A percentile compares a stretch with the other conserved stretches of the same genome.
These are phyloP conservation scores for Cornus controversa DNA, from an alignment of 148 eudicot species.

Conservation along the genomic window DNA sequence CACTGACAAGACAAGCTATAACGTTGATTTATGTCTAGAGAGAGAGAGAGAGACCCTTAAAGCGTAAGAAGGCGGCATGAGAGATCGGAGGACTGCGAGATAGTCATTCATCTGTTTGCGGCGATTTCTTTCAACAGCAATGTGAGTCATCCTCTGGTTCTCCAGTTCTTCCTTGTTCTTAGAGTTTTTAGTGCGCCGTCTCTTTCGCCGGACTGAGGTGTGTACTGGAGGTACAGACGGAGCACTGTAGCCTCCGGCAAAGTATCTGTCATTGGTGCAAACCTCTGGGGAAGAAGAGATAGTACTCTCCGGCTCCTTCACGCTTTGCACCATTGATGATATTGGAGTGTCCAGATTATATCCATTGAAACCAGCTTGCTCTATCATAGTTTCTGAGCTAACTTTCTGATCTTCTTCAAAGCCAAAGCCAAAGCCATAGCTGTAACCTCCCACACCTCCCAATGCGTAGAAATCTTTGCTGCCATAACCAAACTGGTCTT, in stretches of 20 bases:
- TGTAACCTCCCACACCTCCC: not conserved
- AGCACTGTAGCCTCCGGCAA: not conserved
- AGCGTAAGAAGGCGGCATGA: constrained; percentile 61
- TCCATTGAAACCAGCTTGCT: not conserved
- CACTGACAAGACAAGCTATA: no score
- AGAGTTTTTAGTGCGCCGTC: constrained; percentile 22
- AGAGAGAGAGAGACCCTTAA: constrained; percentile 35
- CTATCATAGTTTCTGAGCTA: not conserved
- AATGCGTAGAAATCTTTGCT: constrained; percentile 17
- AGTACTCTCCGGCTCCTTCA: not conserved
- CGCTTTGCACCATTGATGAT: not conserved
- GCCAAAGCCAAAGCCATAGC: constrained; percentile 17
- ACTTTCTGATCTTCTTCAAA: constrained; percentile 7
- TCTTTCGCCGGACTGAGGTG: constrained; percentile 17
- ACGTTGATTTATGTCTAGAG: no score
- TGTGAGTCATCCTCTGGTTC: constrained; percentile 66
- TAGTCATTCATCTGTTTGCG: constrained; percentile 56
- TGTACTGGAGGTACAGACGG: not conserved
- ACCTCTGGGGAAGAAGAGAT: constrained; percentile 13
- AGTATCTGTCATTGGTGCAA: not conserved
- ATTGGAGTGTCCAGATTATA: constrained; percentile 20
- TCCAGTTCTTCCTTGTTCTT: constrained; percentile 56
- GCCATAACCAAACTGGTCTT: constrained; percentile 27
- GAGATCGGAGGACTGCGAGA: constrained; percentile 49
- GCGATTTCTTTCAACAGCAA: constrained; percentile 56